These are phyloP conservation scores for Phytophthora citrophthora DNA, from an alignment of 352 stramenopile species.

Conservation along the genomic window DNA sequence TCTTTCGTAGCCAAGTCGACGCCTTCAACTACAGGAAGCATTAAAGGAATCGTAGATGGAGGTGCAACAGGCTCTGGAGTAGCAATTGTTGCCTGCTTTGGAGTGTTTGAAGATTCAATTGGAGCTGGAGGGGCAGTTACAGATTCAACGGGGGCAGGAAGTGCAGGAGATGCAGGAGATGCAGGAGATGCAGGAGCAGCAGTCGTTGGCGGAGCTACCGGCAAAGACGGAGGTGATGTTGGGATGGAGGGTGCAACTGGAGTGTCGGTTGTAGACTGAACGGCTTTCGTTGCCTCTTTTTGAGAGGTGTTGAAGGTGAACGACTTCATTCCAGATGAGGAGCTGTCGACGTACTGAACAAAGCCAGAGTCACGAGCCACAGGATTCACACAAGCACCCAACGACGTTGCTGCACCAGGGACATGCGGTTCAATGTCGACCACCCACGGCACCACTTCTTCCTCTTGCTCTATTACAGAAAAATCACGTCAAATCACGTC, in stretches of 20 bases:
- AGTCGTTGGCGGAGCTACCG: constrained; percentile 12
- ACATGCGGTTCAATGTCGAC: constrained; percentile 56
- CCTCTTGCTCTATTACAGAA: constrained; percentile 41
- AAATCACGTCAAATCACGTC: not conserved
- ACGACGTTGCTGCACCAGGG: constrained; percentile 30
- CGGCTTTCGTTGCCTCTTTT: constrained; percentile 36
- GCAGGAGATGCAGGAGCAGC: constrained; percentile 4
- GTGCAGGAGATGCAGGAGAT: constrained; percentile 1
- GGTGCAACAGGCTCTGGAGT: constrained; percentile 38
- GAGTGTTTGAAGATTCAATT: constrained; percentile 13
- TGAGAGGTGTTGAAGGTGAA: constrained; percentile 78
- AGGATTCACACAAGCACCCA: constrained; percentile 68
- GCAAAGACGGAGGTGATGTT: constrained; percentile 8
- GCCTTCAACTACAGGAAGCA: constrained; percentile 21
- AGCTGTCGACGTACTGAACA: constrained; percentile 56
- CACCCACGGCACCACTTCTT: constrained; percentile 53
- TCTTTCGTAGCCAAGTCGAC: constrained; percentile 30
- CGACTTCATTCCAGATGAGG: constrained; percentile 53
- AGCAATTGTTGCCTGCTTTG: constrained; percentile 41
- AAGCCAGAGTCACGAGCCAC: constrained; percentile 65
- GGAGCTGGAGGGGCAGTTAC: constrained; percentile 20
- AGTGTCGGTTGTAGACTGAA: constrained; percentile 10
- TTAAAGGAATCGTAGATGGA: constrained; percentile 13
- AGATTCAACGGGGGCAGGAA: not conserved
- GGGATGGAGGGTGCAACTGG: not conserved